A percentile compares a stretch with the other conserved stretches of the same genome.
Conservation (phyloP, 179 eudicot genomes). For the Silene noctiflora region DNA sequence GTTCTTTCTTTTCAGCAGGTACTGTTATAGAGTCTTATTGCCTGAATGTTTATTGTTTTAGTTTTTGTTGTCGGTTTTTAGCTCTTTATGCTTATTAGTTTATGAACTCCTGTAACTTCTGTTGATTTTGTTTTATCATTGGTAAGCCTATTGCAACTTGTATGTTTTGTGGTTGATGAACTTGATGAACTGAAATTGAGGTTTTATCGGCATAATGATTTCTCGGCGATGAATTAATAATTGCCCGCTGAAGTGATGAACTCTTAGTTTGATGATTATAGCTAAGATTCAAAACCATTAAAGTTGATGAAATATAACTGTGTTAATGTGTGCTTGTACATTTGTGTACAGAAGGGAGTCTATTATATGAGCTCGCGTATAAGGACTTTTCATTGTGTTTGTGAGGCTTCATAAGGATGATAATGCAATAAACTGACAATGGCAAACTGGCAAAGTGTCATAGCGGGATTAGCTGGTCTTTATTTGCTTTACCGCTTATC, state of each 20-base stretch:
- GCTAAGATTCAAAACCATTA: not conserved
- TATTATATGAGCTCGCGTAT: not conserved
- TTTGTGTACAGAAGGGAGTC: not conserved
- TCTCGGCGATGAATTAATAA: not conserved
- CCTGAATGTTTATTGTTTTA: not conserved
- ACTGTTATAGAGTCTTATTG: not conserved
- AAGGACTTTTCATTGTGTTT: not conserved
- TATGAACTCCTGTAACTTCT: no score
- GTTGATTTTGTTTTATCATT: no score
- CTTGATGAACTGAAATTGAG: not conserved
- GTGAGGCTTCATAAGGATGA: not conserved
- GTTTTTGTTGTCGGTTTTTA: not conserved
- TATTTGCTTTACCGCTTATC: not conserved
- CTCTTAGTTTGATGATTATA: not conserved
- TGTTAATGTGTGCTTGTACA: not conserved
- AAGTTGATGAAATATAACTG: not conserved
- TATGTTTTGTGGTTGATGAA: not conserved
- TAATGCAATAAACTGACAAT: not conserved
- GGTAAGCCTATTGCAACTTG: not conserved
- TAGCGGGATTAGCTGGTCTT: not conserved
- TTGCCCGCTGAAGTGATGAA: not conserved
- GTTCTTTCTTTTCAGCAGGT: constrained; percentile 92
- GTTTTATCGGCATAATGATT: not conserved
- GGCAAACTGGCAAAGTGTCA: not conserved
- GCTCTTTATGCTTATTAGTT: not conserved